Evolutionary conservation across 2,329 filamentous ascomycete species (phyloP), one percentile per base, ranked within the genome.

Genomic region (Neopestalotiopsis rosae): DNA sequence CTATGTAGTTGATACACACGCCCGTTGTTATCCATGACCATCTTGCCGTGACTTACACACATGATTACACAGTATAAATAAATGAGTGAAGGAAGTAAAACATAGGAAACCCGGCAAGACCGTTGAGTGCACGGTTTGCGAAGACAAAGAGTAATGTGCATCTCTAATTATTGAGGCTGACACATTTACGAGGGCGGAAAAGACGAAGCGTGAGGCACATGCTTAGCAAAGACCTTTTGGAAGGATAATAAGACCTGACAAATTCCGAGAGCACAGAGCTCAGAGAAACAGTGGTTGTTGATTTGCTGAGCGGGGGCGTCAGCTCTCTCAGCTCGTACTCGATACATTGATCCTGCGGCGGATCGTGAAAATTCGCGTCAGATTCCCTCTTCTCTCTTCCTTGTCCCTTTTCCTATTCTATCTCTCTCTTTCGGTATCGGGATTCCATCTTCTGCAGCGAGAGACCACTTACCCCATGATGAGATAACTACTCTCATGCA

Each of bases 241-340:
- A 38, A 52, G 9, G 17, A 17, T 17, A 52, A 52, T 17, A 28
- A 49, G 20, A 49, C 34, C 10, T 24, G 40, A 20, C 20, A 32
- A 42, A n/a, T n/a, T n/a, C 5, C 9, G 38, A 64, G 20, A 30
- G 61, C 13, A 13, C 24, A 20, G 45, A 45, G 42, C 24, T 28
- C 24, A 42, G 59, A 17, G 30, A 17, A 5, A 17, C n/a, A 49
- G n/a, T n/a, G 40, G 20, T n/a, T 20, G 34, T 52, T n/a, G 40
- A 10, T 20, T 12, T 45, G 61, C 28, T 30, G 59, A 38, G 28
- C 28, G 59, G 32, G 59, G 40, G 38, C 61, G 38, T 64, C 61
- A 64, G 61, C 61, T 64, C 61, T 24, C 24, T 64, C 61, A 64
- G 61, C 61, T 64, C 61, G 61, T 64, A 64, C 61, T 52, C 24